phyloP scores from a whole-genome alignment of 805 yeast genomes.

The Ascoidea rubescens region DNA sequence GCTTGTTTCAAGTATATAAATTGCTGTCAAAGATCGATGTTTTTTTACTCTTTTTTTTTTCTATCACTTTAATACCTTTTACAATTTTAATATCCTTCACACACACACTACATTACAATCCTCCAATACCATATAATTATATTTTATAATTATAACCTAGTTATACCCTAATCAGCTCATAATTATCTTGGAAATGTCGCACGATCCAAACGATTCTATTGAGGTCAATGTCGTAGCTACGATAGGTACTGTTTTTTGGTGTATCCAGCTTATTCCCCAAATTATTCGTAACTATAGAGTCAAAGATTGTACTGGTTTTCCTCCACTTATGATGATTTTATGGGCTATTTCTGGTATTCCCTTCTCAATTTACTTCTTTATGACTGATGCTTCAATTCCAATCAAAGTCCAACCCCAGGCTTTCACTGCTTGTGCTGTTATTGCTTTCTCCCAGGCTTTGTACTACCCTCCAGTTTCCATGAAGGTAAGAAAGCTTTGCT shows the following conservation, averaged over 20 bases:
- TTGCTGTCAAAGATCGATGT: too few species aligned
- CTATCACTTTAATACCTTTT: too few species aligned
- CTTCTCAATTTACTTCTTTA: constrained; percentile 71
- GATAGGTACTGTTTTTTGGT: constrained; percentile 85
- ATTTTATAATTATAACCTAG: too few species aligned
- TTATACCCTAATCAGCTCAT: too few species aligned
- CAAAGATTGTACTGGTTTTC: constrained; percentile 77
- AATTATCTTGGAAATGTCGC: not conserved
- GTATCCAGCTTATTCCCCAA: constrained; percentile 82
- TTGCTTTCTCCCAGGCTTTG: constrained; percentile 57
- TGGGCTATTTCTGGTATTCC: constrained; percentile 79
- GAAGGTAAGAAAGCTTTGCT: constrained; percentile 21
- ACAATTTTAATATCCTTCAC: too few species aligned
- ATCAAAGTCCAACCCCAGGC: constrained; percentile 80
- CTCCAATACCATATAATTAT: too few species aligned
- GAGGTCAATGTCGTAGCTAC: constrained; percentile 75
- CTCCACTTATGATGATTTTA: constrained; percentile 74
- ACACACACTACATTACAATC: too few species aligned
- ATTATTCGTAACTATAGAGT: constrained; percentile 57
- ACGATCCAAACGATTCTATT: constrained; percentile 10
- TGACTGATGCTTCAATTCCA: constrained; percentile 58
- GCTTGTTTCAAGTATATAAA: too few species aligned
- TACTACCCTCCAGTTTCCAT: constrained; percentile 56
- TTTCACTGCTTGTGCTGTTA: constrained; percentile 53
- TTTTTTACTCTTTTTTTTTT: too few species aligned